Base-by-base conservation (phyloP, 768 basidiomycete species). In the Collybia nuda region DNA sequence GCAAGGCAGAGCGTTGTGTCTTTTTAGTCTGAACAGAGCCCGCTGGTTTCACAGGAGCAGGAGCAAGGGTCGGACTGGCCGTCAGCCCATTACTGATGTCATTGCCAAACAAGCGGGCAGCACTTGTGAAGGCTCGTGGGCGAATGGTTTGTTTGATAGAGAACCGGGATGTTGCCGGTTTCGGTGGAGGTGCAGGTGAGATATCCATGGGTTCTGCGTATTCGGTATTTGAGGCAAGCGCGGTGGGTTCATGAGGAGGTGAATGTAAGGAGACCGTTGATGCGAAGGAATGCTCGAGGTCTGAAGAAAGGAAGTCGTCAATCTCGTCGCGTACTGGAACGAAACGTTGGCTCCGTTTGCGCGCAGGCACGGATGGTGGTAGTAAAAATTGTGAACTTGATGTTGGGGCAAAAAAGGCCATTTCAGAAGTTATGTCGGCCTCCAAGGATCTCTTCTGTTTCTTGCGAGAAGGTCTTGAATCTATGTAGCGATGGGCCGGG, bases 181-280 rank as follows among this genome's bases (percentile, higher is more conserved):
- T 67, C 48, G 62, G 50, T 53, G 65, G 62, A 57, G 67, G 85
- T 19, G 78, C 80, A 7, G 90, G 90, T 3, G 90, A 92, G 41
- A 93, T 86, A 60, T 92, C 90, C 90, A 92, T 92, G 3, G 87
- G 79, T 45, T 85, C 76, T 44, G 78, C 71, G 55, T 74, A 75
- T 37, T 71, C 75, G 56, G 67, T 70, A 21, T 83, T 82, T 24
- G 76, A 69, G 6, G 76, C 59, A 42, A 85, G 69, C 32, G 69
- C 66, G 47, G 74, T 58, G 44, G 71, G 62, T 23, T 79, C 74
- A 43, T 69, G 76, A 12, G 82, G 75, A 28, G 90, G 87, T 22
- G 88, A 89, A 61, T 88, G 77, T 41, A 93, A 70, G 6, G 90
- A 93, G 65, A 92, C 85, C 53, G 79, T 88, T 24, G 89, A 90